These are phyloP conservation scores for Aspergillus ochraceus DNA, from an alignment of 2,329 filamentous ascomycete species.

Conservation along the genomic window DNA sequence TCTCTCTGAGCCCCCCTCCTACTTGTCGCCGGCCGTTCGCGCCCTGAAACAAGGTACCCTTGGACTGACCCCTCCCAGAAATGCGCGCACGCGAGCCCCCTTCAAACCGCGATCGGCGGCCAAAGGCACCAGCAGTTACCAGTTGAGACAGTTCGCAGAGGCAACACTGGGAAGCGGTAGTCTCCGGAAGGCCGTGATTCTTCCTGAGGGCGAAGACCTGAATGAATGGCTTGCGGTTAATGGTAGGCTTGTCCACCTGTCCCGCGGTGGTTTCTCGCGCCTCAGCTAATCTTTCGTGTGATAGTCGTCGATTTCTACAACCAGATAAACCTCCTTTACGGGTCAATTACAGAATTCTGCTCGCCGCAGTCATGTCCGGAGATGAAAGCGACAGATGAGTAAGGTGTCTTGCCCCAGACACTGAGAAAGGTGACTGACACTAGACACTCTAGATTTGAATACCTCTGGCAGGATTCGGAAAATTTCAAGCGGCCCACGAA, in stretches of 20 bases:
- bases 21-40: constrained; percentile 36
- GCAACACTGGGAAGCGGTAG: constrained; percentile 94
- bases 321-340: constrained; percentile 98
- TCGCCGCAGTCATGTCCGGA: constrained; percentile 95
- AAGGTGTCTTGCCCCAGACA: constrained; percentile 22
- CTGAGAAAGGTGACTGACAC: constrained; percentile 8
- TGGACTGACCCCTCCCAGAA: constrained; percentile 58
- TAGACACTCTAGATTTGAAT: constrained; percentile 72
- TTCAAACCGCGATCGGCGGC: constrained; percentile 84
- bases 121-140: constrained; percentile 87
- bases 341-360: constrained; percentile 98
- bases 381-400: constrained; percentile 99
- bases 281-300: neutral
- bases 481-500: constrained; percentile 95
- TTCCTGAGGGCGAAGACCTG: constrained; percentile 95
- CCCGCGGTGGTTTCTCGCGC: neutral
- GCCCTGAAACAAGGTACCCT: constrained; percentile 37
- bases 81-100: constrained; percentile 82
- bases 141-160: constrained; percentile 96
- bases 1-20: constrained; percentile 34
- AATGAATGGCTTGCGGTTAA: constrained; percentile 99
- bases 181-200: constrained; percentile 90
- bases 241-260: constrained; percentile 58
- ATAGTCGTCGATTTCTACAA: constrained; percentile 99
- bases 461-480: constrained; percentile 96